These are phyloP conservation scores for Deinandra increscens DNA, from an alignment of 129 eudicot genomes.

Conservation along the genomic window DNA sequence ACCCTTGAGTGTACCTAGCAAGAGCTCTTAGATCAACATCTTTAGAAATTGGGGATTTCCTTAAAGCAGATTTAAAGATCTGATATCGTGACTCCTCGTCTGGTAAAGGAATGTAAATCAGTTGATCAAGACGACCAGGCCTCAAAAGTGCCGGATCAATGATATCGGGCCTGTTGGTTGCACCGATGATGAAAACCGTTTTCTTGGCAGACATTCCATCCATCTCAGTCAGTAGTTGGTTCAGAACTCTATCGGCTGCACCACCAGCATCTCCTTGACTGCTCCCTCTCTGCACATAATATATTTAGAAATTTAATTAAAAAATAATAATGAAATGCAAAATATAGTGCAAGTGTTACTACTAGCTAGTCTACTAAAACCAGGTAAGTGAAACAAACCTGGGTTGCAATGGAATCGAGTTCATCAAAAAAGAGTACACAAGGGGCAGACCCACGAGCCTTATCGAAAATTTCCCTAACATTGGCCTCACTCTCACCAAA, in stretches of 20 bases:
- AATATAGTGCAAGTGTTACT: background rate
- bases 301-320: background rate
- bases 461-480: constrained; percentile 60
- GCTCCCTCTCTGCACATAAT: constrained; percentile 51
- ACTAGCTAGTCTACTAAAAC: background rate
- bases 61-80: constrained; percentile 57
- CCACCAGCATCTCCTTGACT: constrained; percentile 95
- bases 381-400: constrained; percentile 33
- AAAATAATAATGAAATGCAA: background rate
- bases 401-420: constrained; percentile 70
- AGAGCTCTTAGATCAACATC: constrained; percentile 64
- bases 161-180: constrained; percentile 88
- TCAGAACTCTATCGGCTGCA: constrained; percentile 90
- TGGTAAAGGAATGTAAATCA: constrained; percentile 82
- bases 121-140: constrained; percentile 73
- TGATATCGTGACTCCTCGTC: constrained; percentile 61
- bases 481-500: constrained; percentile 78
- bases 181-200: constrained; percentile 88
- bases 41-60: constrained; percentile 68
- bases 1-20: constrained; percentile 80
- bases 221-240: constrained; percentile 93
- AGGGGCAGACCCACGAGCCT: constrained; percentile 69
- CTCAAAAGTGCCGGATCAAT: constrained; percentile 76
- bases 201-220: constrained; percentile 96
- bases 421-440: constrained; percentile 77